Evolutionary conservation across 768 basidiomycete species (phyloP).

Genomic region (Tulasnella sp.): DNA sequence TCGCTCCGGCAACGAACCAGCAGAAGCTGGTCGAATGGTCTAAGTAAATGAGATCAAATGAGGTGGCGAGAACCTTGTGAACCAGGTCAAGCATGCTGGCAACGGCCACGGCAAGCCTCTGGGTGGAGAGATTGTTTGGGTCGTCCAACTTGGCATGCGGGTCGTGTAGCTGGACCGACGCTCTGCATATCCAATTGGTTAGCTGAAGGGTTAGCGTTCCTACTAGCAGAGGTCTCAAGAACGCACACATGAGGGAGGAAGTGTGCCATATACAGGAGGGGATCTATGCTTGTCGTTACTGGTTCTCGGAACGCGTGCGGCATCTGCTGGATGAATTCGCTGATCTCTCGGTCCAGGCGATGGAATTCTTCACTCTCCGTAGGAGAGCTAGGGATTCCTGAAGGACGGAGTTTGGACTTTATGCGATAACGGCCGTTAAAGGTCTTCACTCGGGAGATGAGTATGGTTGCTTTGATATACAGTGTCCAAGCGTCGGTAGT

Average conservation of each 20-base stretch:
- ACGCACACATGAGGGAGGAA: background rate
- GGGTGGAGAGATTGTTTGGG: slow-evolving; percentile 65
- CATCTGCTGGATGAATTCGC: slow-evolving; percentile 19
- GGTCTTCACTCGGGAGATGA: slow-evolving; percentile 52
- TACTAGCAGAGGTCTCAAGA: background rate
- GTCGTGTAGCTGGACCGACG: slow-evolving; percentile 74
- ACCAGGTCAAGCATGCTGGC: slow-evolving; percentile 65
- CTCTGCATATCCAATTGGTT: slow-evolving; percentile 46
- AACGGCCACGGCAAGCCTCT: slow-evolving; percentile 47
- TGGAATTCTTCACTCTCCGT: slow-evolving; percentile 27
- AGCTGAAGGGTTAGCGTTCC: background rate
- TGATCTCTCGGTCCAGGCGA: slow-evolving; percentile 9
- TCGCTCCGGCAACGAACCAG: slow-evolving; percentile 71
- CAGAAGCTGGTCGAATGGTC: slow-evolving; percentile 67
- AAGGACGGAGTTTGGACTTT: background rate
- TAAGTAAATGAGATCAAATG: slow-evolving; percentile 68
- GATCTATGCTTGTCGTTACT: background rate
- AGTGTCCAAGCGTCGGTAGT: slow-evolving; percentile 72
- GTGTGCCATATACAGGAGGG: slow-evolving; percentile 10
- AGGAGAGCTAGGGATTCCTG: background rate
- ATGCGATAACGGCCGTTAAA: slow-evolving; percentile 29
- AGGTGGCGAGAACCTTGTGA: slow-evolving; percentile 47
- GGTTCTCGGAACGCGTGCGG: slow-evolving; percentile 28
- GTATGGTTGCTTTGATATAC: slow-evolving; percentile 68
- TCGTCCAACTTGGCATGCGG: slow-evolving; percentile 71